Percentiles rank a stretch among this genome's conserved stretches.
Conservation (phyloP, 2,329 filamentous ascomycete genomes). For the Cercospora zeae-maydis region DNA sequence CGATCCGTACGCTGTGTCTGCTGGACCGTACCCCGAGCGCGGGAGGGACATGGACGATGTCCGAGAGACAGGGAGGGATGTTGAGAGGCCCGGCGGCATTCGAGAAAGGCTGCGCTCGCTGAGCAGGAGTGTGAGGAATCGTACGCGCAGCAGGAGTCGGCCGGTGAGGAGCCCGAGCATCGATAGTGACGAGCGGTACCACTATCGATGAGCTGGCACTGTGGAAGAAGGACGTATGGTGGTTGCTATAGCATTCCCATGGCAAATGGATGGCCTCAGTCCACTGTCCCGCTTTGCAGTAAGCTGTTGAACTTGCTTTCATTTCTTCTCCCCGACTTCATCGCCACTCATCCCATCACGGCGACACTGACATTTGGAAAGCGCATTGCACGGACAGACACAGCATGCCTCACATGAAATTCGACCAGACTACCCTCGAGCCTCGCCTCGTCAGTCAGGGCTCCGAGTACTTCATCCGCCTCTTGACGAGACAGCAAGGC, state of each 20-base stretch:
- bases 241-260: background rate
- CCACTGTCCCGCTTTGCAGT: background rate
- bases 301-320: background rate
- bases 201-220: constrained; percentile 4
- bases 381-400: background rate
- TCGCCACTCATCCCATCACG: background rate
- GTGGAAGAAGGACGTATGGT: background rate
- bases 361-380: background rate
- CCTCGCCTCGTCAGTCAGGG: background rate
- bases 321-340: background rate
- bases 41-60: constrained; percentile 20
- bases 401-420: constrained; percentile 4
- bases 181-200: constrained; percentile 15
- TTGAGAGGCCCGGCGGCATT: constrained; percentile 4
- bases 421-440: background rate
- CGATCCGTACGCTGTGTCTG: constrained; percentile 7
- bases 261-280: background rate
- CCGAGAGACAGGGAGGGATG: constrained; percentile 13
- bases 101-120: constrained; percentile 15
- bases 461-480: background rate
- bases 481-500: background rate
- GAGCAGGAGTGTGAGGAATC: constrained; percentile 8
- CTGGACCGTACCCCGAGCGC: constrained; percentile 16
- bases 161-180: constrained; percentile 14
- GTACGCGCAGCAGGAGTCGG: constrained; percentile 13